Base-by-base conservation (phyloP, 1,284 basidiomycete species). In the Ustilago tritici region DNA sequence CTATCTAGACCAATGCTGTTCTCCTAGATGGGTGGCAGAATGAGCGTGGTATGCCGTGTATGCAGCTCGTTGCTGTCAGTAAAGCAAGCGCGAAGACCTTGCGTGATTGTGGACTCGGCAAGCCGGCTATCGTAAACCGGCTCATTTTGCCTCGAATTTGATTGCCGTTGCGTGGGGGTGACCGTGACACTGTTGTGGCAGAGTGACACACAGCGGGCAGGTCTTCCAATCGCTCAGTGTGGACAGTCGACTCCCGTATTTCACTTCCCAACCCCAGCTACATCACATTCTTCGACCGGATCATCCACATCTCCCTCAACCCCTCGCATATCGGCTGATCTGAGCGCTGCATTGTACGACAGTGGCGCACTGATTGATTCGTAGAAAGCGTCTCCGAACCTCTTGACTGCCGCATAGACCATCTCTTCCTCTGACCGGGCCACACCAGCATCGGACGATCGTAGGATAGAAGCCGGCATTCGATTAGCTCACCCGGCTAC, bases 111-210 rank as follows among this genome's bases (percentile, higher is more conserved):
- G 49, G 11, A 15, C 23, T 28, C 49, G 49, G 49, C 11, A 50
- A 32, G 49, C 49, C 49, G 31, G 49, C 49, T 50, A 50, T 50
- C 10, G 49, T 28, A 5, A 17, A 15, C 49, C 49, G 49, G 31
- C 49, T 50, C 28, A 31, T 50, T 50, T 50, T 32, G 31, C 49
- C 28, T 14, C 14, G 38, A 56, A 56, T 28, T 56, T 56, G 54
- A 56, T 56, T 38, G 54, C 54, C 36, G 54, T 46, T 28, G 54
- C 35, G 54, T 23, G 46, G 9, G 23, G 23, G 28, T 31, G 28
- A 46, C 49, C 6, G 49, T 50, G 49, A 50, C 28, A 31, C 43
- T 19, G 43, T 46, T 50, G 28, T 50, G 49, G 23, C 31, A 31
- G 36, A 41, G 54, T 23, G 23, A 40, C 36, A 38, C 38, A 40